Evolutionary conservation across 2,329 filamentous ascomycete genomes (phyloP).

Genomic region (Cryphonectria carpinicola): DNA sequence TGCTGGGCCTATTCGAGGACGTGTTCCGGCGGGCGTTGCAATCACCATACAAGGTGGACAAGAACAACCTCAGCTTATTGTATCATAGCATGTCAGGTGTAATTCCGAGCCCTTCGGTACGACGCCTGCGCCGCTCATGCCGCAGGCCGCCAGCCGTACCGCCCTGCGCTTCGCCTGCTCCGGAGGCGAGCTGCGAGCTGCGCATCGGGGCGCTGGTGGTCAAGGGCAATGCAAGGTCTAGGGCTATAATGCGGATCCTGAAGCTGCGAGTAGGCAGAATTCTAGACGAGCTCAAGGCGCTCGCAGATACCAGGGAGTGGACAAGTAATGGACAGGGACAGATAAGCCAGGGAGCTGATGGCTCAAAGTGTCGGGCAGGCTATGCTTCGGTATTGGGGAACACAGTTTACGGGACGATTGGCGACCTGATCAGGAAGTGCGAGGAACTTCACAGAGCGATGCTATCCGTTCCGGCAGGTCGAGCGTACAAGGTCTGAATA

Average conservation of each 20-base stretch:
- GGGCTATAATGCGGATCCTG: neutral
- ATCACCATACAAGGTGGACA: neutral
- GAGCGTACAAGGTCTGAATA: neutral
- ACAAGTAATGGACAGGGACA: neutral
- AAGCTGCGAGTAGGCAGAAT: neutral
- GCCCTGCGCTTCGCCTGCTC: neutral
- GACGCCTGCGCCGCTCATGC: neutral
- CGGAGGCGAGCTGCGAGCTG: neutral
- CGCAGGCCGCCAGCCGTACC: neutral
- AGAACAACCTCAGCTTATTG: neutral
- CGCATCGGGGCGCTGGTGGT: neutral
- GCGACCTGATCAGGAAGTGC: neutral
- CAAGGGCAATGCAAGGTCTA: neutral
- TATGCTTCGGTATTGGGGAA: too few relatives aligned
- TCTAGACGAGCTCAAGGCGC: neutral
- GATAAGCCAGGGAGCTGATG: neutral
- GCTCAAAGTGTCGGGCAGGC: neutral
- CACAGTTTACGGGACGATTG: neutral
- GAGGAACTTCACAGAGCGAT: neutral
- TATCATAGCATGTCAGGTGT: neutral
- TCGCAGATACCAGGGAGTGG: neutral
- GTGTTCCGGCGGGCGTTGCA: neutral
- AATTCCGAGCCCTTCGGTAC: neutral
- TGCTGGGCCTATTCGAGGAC: neutral
- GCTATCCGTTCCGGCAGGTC: neutral